A percentile compares a stretch with the other conserved stretches of the same genome.
Conservation (phyloP, 257 asterid species). For the Solanum corneliomulleri region DNA sequence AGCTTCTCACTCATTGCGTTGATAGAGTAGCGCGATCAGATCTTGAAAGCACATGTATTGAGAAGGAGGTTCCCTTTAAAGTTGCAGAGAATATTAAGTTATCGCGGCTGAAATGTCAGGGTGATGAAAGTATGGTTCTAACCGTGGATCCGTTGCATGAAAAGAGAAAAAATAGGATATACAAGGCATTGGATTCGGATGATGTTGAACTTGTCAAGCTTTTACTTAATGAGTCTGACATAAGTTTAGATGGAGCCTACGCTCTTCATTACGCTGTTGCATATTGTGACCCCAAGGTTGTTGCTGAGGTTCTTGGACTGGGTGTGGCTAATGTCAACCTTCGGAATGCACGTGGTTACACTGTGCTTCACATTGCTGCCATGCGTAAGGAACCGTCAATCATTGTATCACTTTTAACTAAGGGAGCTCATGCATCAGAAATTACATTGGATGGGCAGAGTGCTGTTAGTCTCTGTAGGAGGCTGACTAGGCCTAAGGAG, state of each 20-base stretch:
- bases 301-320: constrained; percentile 47
- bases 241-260: constrained; percentile 49
- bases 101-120: constrained; percentile 14
- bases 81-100: constrained; percentile 31
- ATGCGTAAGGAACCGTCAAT: constrained; percentile 61
- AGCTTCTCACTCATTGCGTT: constrained; percentile 41
- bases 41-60: constrained; percentile 31
- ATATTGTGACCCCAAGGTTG: constrained; percentile 63
- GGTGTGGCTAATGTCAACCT: constrained; percentile 54
- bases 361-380: constrained; percentile 60
- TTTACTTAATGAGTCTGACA: constrained; percentile 49
- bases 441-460: constrained; percentile 33
- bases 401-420: constrained; percentile 50
- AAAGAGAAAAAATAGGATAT: constrained; percentile 46
- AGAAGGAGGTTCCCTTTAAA: constrained; percentile 36
- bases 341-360: constrained; percentile 32
- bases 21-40: constrained; percentile 46
- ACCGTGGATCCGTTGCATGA: constrained; percentile 22
- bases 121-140: constrained; percentile 12
- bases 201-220: constrained; percentile 60
- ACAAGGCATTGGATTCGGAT: constrained; percentile 61
- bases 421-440: constrained; percentile 52
- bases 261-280: constrained; percentile 73
- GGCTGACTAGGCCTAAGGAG: constrained; percentile 56
- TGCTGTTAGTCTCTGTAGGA: constrained; percentile 46